Evolutionary conservation across 768 basidiomycete species (phyloP), one percentile per base, ranked within the genome.

Genomic region (Agaricus blazei): DNA sequence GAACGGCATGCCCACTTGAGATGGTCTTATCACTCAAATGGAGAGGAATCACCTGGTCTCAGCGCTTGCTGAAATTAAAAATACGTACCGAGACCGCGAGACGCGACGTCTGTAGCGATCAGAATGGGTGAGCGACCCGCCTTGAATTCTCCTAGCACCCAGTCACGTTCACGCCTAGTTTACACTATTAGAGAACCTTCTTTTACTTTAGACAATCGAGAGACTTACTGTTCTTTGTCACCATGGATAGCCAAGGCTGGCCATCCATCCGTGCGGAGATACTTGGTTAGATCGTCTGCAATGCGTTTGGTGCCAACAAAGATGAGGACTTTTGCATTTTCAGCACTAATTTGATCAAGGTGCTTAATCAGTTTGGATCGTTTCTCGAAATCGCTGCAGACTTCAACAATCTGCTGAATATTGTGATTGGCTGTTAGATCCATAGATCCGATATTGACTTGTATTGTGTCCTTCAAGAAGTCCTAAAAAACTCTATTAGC

Each of bases 161-260:
- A 99, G 68, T 99, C 97, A 75, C 97, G 95, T 76, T 99, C 97
- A 55, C 91, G 90, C 65, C 90, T 93, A 57, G 11, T 46, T 9
- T 8, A 29, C 4, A 26, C 45, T 64, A 42, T 59, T 51, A 9
- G 26, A 51, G 12, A 27, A 7, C 23, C 12, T 9, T 9, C n/a
- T 23, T n/a, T 37, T 31, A 9, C 48, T 7, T 43, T 29, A 19
- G 9, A 57, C 19, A 3, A 24, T 50, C 34, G 19, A 3, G 1
- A 15, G 12, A 78, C 89, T 62, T 68, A 95, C 90, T 97, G 93
- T 77, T 94, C 94, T 74, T 99, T 99, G 77, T 99, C 97, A 65
- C 97, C 97, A 67, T 99, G 97, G 65, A 99, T 99, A 52, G 97
- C 96, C 37, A 99, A 77, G 12, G 97, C 97, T n/a, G 97, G 97